These are phyloP conservation scores for Obba rivulosa DNA, from an alignment of 768 basidiomycete species.

Conservation along the genomic window DNA sequence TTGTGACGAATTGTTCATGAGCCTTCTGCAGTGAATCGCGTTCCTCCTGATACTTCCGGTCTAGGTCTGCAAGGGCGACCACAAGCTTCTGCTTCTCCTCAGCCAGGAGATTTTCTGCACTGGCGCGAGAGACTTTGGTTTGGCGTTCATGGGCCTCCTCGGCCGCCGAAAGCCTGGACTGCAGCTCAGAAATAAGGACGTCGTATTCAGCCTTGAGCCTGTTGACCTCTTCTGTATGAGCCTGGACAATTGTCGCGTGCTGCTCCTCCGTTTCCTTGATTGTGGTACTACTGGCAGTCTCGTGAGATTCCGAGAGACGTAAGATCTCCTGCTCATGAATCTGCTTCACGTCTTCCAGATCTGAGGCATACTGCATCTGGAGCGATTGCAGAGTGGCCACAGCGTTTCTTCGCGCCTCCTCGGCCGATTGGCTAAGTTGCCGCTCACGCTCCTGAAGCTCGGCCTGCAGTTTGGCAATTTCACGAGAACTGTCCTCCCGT, in stretches of 20 bases:
- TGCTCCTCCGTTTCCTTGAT: constrained; percentile 30
- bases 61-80: constrained; percentile 37
- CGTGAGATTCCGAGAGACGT: constrained; percentile 44
- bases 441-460: constrained; percentile 41
- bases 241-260: constrained; percentile 28
- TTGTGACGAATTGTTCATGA: constrained; percentile 25
- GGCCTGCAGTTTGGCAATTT: constrained; percentile 43
- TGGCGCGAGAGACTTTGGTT: constrained; percentile 30
- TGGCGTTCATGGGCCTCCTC: constrained; percentile 25
- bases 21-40: constrained; percentile 34
- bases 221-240: constrained; percentile 35
- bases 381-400: constrained; percentile 42
- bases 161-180: constrained; percentile 22
- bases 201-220: constrained; percentile 41
- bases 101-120: constrained; percentile 29
- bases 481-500: constrained; percentile 49
- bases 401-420: constrained; percentile 38
- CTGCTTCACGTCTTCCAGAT: constrained; percentile 50
- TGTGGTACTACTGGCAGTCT: constrained; percentile 29
- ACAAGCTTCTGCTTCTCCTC: constrained; percentile 45
- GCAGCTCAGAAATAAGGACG: constrained; percentile 22
- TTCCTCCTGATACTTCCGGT: constrained; percentile 43
- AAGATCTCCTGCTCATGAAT: constrained; percentile 53
- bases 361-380: constrained; percentile 49
- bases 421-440: constrained; percentile 32